Evolutionary conservation across 352 stramenopile species (phyloP).

Genomic region (Pythium vanterpoolii): DNA sequence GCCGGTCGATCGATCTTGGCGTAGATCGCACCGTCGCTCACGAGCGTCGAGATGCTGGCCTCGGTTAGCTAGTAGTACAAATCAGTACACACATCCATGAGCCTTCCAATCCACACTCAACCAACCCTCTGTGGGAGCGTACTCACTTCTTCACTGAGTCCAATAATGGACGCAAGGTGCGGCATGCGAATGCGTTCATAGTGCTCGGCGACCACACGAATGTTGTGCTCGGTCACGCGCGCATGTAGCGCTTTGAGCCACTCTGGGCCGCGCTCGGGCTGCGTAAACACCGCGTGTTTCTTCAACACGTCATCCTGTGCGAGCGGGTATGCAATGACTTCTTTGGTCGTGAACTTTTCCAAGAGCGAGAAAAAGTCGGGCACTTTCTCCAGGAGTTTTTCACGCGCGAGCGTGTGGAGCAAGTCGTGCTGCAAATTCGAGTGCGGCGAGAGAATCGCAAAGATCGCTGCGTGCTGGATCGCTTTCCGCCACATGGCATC

Average conservation of each 20-base stretch:
- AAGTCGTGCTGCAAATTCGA: slow-evolving; percentile 81
- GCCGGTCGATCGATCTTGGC: slow-evolving; percentile 98
- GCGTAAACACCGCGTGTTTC: slow-evolving; percentile 79
- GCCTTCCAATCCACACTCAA: neutral
- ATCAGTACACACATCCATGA: neutral
- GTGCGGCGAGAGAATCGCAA: slow-evolving; percentile 69
- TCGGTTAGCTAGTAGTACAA: slow-evolving; percentile 50
- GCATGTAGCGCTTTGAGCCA: slow-evolving; percentile 91
- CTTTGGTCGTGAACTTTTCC: slow-evolving; percentile 93
- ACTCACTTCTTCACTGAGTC: slow-evolving; percentile 86
- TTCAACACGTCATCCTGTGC: slow-evolving; percentile 84
- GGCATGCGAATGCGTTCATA: slow-evolving; percentile 94
- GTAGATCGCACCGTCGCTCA: slow-evolving; percentile 92
- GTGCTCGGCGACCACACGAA: slow-evolving; percentile 92
- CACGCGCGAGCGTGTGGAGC: slow-evolving; percentile 56
- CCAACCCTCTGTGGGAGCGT: neutral
- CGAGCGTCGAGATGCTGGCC: slow-evolving; percentile 84
- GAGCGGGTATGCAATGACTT: slow-evolving; percentile 96
- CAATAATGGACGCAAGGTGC: slow-evolving; percentile 93
- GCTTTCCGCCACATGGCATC: slow-evolving; percentile 70
- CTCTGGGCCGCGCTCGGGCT: slow-evolving; percentile 60
- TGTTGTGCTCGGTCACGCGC: slow-evolving; percentile 97
- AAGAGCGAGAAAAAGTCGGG: slow-evolving; percentile 60
- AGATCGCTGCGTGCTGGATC: slow-evolving; percentile 73
- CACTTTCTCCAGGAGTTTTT: slow-evolving; percentile 65